Evolutionary conservation across 176 grass and related monocot species (phyloP).

Genomic region (Musa acuminata): DNA sequence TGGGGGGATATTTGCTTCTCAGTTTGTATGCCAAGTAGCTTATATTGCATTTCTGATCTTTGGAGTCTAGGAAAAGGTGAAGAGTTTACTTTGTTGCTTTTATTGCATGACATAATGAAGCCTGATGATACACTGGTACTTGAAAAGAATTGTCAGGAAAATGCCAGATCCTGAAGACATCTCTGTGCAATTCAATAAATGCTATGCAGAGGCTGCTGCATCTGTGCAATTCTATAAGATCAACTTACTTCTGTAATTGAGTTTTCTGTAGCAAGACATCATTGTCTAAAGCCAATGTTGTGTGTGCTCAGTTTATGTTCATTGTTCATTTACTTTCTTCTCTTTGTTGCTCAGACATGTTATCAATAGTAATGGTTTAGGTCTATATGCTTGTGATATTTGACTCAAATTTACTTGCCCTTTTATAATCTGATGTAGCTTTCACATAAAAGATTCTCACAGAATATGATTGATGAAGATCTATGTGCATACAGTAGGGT

Average conservation of each 20-base stretch:
- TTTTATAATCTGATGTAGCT: neutral
- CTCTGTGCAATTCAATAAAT: no score
- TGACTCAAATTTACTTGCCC: neutral
- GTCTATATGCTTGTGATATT: neutral
- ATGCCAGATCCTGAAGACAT: no score
- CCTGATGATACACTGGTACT: no score
- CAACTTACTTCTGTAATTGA: neutral
- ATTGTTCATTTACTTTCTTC: neutral
- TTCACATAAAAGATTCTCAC: neutral
- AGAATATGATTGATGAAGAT: neutral
- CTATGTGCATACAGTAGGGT: neutral
- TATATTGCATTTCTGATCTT: no score
- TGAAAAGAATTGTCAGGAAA: no score
- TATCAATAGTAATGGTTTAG: neutral
- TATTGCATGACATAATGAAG: no score
- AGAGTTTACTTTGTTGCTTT: no score
- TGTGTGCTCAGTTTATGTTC: neutral
- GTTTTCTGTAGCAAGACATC: neutral
- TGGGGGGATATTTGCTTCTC: no score
- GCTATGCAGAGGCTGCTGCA: no score
- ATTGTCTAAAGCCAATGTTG: neutral
- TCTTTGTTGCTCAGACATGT: neutral
- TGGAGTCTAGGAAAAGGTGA: no score
- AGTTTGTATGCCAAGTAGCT: no score
- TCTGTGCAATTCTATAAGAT: no score